Evolutionary conservation across 441 rosid genomes (phyloP), one percentile per base, ranked within the genome.

Genomic region (Mallotus repandus): DNA sequence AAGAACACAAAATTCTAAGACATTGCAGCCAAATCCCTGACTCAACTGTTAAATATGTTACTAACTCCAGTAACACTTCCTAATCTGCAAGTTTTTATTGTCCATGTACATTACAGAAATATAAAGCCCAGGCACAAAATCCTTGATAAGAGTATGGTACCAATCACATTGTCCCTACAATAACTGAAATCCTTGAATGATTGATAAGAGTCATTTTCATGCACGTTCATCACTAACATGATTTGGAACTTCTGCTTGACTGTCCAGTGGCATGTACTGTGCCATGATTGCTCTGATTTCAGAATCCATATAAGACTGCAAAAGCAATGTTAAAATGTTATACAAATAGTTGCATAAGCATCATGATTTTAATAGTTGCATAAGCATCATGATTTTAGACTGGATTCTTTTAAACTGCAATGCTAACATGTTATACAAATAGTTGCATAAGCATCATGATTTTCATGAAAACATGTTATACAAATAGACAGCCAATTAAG

Each of bases 281-380:
- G 99, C 98, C 99, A 96, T 93, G 78, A 96, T 96, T 35, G 99
- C 97, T 84, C 98, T 88, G 85, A 96, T 96, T 87, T 96, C 99
- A 2, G 99, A 96, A 82, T 96, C 98, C 99, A 96, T 96, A 88
- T 96, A 93, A 19, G 84, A 86, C 99, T 96, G 94, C 83, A 77
- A 74, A 64, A n/a, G 29, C 32, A 41, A 71, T 13, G 43, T 7
- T 41, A 7, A 46, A 53, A 60, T 4, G 55, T 29, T 3, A 29
- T n/a, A n/a, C n/a, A n/a, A n/a, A n/a, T n/a, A n/a, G n/a, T n/a
- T n/a, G n/a, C n/a, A n/a, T n/a, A n/a, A n/a, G n/a, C n/a, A n/a
- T n/a, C n/a, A n/a, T n/a, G n/a, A n/a, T n/a, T n/a, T n/a, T n/a
- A n/a, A n/a, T n/a, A n/a, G n/a, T n/a, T n/a, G n/a, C n/a, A n/a